Conservation (phyloP, 1,139 yeast species). For the Scheffersomyces segobiensis region DNA sequence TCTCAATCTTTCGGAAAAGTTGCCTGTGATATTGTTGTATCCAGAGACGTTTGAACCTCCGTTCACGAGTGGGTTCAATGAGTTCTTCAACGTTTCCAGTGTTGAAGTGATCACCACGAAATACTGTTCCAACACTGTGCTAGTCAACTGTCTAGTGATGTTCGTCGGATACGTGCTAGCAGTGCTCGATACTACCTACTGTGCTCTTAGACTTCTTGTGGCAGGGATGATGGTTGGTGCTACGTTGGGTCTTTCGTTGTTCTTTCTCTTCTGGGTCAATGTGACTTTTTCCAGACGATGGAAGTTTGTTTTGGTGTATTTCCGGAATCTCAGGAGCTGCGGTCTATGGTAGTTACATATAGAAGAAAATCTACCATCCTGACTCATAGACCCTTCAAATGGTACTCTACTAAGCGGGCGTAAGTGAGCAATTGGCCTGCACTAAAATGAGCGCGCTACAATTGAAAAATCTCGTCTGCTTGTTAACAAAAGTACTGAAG, state of each 20-base stretch:
- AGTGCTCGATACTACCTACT: constrained; percentile 20
- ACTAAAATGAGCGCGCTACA: neutral
- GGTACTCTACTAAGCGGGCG: neutral
- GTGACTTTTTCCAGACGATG: constrained; percentile 4
- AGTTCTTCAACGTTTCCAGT: constrained; percentile 11
- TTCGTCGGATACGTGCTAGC: constrained; percentile 14
- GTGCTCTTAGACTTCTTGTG: constrained; percentile 16
- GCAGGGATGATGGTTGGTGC: constrained; percentile 17
- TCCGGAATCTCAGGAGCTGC: neutral
- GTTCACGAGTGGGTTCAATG: constrained; percentile 21
- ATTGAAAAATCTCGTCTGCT: neutral
- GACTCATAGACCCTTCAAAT: neutral
- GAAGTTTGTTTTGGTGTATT: constrained; percentile 1
- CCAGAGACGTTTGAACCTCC: constrained; percentile 34
- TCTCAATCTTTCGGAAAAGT: constrained; percentile 14
- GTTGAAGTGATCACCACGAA: constrained; percentile 6
- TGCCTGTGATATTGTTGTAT: constrained; percentile 21
- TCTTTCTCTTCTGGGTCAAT: constrained; percentile 8
- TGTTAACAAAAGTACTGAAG: neutral
- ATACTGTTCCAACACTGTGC: constrained; percentile 4
- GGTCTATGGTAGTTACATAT: neutral
- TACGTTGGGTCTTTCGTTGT: constrained; percentile 7
- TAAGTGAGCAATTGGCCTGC: neutral
- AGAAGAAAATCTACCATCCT: neutral
- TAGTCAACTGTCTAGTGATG: neutral